phyloP scores from a whole-genome alignment of 768 basidiomycete species.

The Strobilomyces dryophilus region DNA sequence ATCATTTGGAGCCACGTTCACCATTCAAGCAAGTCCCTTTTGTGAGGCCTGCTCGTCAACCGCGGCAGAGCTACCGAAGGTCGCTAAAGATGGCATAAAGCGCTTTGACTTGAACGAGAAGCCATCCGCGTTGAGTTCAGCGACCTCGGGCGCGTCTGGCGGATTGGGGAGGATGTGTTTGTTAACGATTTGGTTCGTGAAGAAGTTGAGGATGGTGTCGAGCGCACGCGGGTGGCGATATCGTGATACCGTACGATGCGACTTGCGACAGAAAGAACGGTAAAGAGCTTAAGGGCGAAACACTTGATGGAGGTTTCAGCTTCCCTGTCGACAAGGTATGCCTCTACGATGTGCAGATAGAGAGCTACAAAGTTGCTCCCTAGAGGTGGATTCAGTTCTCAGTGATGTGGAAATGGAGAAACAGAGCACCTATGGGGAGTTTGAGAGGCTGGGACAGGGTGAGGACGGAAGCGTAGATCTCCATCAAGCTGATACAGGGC shows the following conservation, averaged over 20 bases:
- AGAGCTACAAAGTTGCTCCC: conserved; percentile 81
- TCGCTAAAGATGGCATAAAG: conserved; percentile 93
- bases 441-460: conserved; percentile 71
- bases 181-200: conserved; percentile 82
- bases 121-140: conserved; percentile 70
- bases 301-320: conserved; percentile 94
- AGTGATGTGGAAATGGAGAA: background rate
- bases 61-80: conserved; percentile 79
- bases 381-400: conserved; percentile 26
- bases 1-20: too few relatives aligned
- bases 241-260: conserved; percentile 73
- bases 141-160: conserved; percentile 14
- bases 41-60: too few relatives aligned
- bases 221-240: conserved; percentile 72
- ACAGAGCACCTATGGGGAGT: conserved; percentile 61
- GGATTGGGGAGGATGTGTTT: conserved; percentile 52
- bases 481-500: conserved; percentile 74
- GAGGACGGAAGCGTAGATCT: conserved; percentile 73
- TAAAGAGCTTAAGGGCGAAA: conserved; percentile 89
- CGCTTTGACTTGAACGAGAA: conserved; percentile 92
- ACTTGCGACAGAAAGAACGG: conserved; percentile 78
- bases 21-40: too few relatives aligned
- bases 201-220: conserved; percentile 84
- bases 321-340: conserved; percentile 90
- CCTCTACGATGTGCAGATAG: conserved; percentile 84